Evolutionary conservation across 1,139 yeast species (phyloP).

Genomic region (Debaryomyces nepalensis): DNA sequence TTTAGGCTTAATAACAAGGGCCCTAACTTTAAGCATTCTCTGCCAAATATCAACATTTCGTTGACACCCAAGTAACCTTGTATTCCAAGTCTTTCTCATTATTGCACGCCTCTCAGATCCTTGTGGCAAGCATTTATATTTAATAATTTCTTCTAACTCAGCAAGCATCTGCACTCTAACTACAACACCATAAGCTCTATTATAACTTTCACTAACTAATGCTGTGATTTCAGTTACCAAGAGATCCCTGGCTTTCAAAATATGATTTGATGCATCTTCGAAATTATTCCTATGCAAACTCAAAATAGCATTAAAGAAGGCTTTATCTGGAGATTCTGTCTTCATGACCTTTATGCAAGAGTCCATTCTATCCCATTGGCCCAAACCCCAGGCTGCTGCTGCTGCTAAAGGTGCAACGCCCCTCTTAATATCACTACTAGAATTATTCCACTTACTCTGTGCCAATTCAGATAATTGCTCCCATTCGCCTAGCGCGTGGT

Average conservation of each 20-base stretch:
- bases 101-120: constrained; percentile 77
- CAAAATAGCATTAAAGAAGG: constrained; percentile 90
- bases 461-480: constrained; percentile 88
- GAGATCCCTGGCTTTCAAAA: constrained; percentile 82
- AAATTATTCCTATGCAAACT: constrained; percentile 86
- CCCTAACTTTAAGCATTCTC: constrained; percentile 89
- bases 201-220: constrained; percentile 91
- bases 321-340: constrained; percentile 88
- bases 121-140: constrained; percentile 82
- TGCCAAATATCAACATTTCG: constrained; percentile 99
- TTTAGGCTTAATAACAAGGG: constrained; percentile 90
- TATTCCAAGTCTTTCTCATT: constrained; percentile 93
- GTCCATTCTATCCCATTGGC: constrained; percentile 97
- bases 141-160: constrained; percentile 92
- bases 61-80: constrained; percentile 90
- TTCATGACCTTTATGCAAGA: constrained; percentile 89
- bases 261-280: constrained; percentile 78
- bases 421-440: constrained; percentile 73
- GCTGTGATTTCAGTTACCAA: constrained; percentile 94
- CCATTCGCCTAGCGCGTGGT: constrained; percentile 99
- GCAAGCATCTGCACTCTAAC: constrained; percentile 97
- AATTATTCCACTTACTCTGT: constrained; percentile 78
- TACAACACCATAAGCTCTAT: constrained; percentile 95
- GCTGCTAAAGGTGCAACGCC: constrained; percentile 98
- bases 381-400: constrained; percentile 99